Evolutionary conservation across 2,329 filamentous ascomycete genomes (phyloP).

Genomic region (Blastomyces gilchristii): DNA sequence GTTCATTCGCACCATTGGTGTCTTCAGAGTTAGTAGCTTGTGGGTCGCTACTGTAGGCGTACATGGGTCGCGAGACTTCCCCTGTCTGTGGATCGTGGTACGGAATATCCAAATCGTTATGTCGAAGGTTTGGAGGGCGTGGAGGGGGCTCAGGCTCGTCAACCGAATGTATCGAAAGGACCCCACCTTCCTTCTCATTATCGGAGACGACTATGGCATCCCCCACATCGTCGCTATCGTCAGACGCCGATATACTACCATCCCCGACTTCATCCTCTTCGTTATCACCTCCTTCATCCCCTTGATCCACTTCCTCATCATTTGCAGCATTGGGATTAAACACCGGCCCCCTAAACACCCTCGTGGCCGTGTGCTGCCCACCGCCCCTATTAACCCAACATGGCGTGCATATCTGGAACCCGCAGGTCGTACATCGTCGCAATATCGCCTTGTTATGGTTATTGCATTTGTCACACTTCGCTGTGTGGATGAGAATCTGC

Average conservation of each 20-base stretch:
- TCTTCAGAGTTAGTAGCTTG: neutral
- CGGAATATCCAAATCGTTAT: neutral
- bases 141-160: neutral
- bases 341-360: slow-evolving; percentile 14
- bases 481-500: slow-evolving; percentile 25
- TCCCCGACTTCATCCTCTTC: neutral
- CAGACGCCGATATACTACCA: neutral
- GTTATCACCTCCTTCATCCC: neutral
- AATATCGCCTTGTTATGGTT: slow-evolving; percentile 25
- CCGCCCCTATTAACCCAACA: slow-evolving; percentile 21
- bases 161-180: neutral
- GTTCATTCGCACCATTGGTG: neutral
- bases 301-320: neutral
- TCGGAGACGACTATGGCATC: neutral
- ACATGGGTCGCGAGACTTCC: neutral
- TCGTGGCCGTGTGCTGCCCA: slow-evolving; percentile 15
- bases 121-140: no score
- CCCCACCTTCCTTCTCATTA: neutral
- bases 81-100: neutral
- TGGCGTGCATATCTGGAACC: slow-evolving; percentile 28
- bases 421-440: slow-evolving; percentile 26
- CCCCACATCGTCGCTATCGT: neutral
- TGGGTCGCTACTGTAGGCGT: neutral
- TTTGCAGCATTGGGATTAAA: slow-evolving; percentile 8
- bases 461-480: slow-evolving; percentile 32